These are phyloP conservation scores for Davidsoniella virescens DNA, from an alignment of 2,329 filamentous ascomycete species.

Conservation along the genomic window DNA sequence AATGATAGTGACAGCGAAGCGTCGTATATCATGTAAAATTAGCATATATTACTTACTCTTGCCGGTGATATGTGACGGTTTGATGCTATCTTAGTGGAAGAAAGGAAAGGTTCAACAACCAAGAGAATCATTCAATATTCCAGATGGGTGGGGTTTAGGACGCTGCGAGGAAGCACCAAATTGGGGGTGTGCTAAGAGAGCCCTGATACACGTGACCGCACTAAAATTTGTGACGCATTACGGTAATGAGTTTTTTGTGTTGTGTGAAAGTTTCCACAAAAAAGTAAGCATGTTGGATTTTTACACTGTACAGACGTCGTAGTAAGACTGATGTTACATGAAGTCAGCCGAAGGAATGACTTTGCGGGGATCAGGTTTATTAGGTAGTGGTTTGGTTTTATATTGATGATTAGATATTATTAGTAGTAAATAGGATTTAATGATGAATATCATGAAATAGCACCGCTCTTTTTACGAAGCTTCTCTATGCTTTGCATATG, in stretches of 20 bases:
- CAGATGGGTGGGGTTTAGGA: conserved; percentile 14
- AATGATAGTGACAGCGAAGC: not conserved
- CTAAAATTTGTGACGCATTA: not conserved
- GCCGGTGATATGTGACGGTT: conserved; percentile 35
- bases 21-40: conserved; percentile 1
- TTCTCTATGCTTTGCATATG: conserved; percentile 9
- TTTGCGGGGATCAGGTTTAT: not conserved
- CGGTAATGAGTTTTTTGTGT: conserved; percentile 1
- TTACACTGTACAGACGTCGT: not conserved
- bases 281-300: not conserved
- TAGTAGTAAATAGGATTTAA: no score
- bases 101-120: conserved; percentile 15
- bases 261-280: conserved; percentile 3
- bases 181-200: conserved; percentile 12
- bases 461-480: not conserved
- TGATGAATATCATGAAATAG: no score
- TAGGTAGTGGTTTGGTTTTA: not conserved
- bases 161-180: conserved; percentile 6
- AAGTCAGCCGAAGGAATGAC: not conserved
- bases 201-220: conserved; percentile 12
- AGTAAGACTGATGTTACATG: not conserved
- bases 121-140: conserved; percentile 17
- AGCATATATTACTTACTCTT: conserved; percentile 35
- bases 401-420: no score
- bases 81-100: conserved; percentile 14